These are phyloP conservation scores for Sclerotinia minor DNA, from an alignment of 2,329 filamentous ascomycete genomes.

Conservation along the genomic window DNA sequence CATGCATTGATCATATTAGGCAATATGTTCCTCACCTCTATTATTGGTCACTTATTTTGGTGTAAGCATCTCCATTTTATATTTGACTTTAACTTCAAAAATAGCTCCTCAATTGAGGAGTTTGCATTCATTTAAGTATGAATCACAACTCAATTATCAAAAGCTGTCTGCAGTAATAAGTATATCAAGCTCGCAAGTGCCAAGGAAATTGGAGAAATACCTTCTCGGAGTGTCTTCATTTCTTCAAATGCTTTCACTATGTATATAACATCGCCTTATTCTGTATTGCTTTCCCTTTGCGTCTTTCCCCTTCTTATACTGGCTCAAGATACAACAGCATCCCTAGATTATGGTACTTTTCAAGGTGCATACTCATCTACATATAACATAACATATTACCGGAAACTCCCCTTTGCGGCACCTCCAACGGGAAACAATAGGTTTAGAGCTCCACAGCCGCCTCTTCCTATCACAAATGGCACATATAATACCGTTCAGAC, in stretches of 20 bases:
- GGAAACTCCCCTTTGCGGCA: constrained; percentile 61
- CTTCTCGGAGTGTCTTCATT: background rate
- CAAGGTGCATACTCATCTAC: constrained; percentile 51
- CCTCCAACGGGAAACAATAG: constrained; percentile 58
- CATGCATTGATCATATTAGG: constrained; percentile 7
- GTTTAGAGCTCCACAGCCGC: constrained; percentile 61
- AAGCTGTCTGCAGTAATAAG: background rate
- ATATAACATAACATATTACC: constrained; percentile 61
- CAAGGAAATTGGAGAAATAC: constrained; percentile 14
- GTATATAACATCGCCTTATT: background rate
- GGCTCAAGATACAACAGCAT: constrained; percentile 43
- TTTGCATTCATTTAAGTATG: constrained; percentile 7
- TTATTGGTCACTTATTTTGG: constrained; percentile 15
- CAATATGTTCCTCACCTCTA: constrained; percentile 8
- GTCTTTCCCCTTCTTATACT: constrained; percentile 17
- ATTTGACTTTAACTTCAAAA: background rate
- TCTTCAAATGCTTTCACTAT: background rate
- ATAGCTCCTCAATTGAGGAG: background rate
- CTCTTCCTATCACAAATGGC: constrained; percentile 48
- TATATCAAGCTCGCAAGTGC: constrained; percentile 3
- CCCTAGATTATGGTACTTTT: constrained; percentile 53
- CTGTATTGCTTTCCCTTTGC: background rate
- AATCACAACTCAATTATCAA: background rate
- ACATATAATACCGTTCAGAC: constrained; percentile 55
- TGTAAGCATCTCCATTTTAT: constrained; percentile 12